These are phyloP conservation scores for Rhodotorula sp. DNA, from an alignment of 1,284 basidiomycete genomes.

Conservation along the genomic window DNA sequence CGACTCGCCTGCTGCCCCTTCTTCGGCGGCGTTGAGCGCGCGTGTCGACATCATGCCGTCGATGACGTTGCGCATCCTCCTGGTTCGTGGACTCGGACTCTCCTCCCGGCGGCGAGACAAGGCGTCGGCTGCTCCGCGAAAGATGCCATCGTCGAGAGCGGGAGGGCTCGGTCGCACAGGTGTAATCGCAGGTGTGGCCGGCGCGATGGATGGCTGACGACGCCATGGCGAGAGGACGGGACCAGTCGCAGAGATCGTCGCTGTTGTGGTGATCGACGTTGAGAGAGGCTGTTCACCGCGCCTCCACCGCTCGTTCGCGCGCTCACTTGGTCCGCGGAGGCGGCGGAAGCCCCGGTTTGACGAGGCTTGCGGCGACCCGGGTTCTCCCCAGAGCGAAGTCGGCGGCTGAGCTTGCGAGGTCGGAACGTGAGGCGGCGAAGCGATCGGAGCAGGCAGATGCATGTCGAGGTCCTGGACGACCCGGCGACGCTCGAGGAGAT, in stretches of 20 bases:
- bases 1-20: background rate
- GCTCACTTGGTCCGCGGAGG: conserved; percentile 27
- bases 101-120: background rate
- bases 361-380: background rate
- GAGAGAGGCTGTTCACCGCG: conserved; percentile 10
- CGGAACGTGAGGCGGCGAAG: background rate
- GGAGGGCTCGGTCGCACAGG: background rate
- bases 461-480: conserved; percentile 1
- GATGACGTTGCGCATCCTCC: background rate
- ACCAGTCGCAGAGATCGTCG: background rate
- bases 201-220: no score
- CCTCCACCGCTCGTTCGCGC: conserved; percentile 32
- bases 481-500: conserved; percentile 9
- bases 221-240: background rate
- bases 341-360: background rate
- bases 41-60: background rate
- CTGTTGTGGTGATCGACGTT: no score
- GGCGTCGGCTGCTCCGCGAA: background rate
- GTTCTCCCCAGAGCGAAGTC: conserved; percentile 9
- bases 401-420: no score
- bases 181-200: background rate
- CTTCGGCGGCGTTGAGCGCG: conserved; percentile 1
- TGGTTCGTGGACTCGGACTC: conserved; percentile 4
- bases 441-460: background rate
- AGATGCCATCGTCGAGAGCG: background rate